Percentiles rank a stretch among this genome's conserved stretches.
Evolutionary conservation across 495 filamentous ascomycete genomes (phyloP).

Genomic region (Tuber melanosporum): DNA sequence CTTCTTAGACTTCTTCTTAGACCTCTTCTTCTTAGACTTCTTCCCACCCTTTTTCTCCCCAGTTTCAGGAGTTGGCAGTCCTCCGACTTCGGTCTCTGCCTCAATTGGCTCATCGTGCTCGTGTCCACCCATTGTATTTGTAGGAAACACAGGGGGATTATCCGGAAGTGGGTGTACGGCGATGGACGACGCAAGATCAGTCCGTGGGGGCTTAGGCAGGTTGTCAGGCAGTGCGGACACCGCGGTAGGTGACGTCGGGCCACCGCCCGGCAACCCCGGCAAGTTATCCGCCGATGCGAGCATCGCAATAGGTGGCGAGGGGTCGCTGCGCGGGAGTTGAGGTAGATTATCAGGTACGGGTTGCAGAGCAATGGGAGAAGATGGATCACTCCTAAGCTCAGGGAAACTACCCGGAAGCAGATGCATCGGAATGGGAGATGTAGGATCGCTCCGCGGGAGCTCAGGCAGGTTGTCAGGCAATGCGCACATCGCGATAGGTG

Average conservation of each 20-base stretch:
- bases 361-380: conserved; percentile 2
- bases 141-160: not conserved
- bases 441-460: conserved; percentile 9
- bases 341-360: conserved; percentile 11
- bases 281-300: conserved; percentile 5
- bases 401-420: not conserved
- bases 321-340: conserved; percentile 21
- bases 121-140: not conserved
- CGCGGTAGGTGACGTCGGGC: conserved; percentile 1
- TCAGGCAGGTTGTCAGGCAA: conserved; percentile 9
- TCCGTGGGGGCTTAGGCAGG: conserved; percentile 19
- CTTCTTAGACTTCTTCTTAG: not conserved
- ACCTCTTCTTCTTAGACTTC: not conserved
- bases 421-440: not conserved
- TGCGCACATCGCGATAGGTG: not conserved
- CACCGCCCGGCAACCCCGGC: not conserved
- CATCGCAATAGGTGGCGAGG: conserved; percentile 17
- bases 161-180: not conserved
- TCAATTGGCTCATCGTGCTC: not conserved
- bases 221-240: not conserved
- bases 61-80: not conserved
- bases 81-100: not conserved
- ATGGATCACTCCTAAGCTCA: not conserved
- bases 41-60: not conserved
- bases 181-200: conserved; percentile 1